phyloP scores from a whole-genome alignment of 1,139 yeast species.

The Saccharomyces uvarum region DNA sequence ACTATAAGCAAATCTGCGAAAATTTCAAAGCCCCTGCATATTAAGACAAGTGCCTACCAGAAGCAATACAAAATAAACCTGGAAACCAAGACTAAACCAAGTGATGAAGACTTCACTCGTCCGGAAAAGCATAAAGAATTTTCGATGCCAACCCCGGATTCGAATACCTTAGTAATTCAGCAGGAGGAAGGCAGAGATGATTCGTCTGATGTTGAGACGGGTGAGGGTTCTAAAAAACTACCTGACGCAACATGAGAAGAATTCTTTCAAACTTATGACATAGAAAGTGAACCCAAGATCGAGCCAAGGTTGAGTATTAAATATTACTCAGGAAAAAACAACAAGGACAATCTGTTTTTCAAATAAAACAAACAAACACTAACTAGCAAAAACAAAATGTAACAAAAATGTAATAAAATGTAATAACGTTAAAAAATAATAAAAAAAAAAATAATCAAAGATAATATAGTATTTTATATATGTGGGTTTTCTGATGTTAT shows the following conservation, averaged over 20 bases:
- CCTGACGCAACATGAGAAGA: background rate
- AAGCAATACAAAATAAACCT: constrained; percentile 3
- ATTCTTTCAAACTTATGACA: background rate
- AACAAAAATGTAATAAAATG: background rate
- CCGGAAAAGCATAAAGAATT: constrained; percentile 3
- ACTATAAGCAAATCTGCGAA: background rate
- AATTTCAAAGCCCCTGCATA: constrained; percentile 3
- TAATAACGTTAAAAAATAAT: background rate
- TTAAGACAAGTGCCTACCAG: constrained; percentile 3
- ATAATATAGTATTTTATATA: background rate
- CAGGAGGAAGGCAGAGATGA: background rate
- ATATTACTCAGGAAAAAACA: background rate
- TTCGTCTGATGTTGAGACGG: background rate
- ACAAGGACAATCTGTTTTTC: background rate
- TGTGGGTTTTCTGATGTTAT: background rate
- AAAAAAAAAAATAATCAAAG: background rate
- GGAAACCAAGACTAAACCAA: constrained; percentile 1
- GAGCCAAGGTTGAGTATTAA: background rate
- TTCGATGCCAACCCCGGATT: constrained; percentile 16
- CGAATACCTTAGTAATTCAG: constrained; percentile 8
- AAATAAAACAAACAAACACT: background rate
- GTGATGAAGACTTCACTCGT: constrained; percentile 3
- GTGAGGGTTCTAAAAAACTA: background rate
- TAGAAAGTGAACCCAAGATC: background rate
- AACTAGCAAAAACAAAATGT: background rate